phyloP scores from a whole-genome alignment of 176 grass and related monocot genomes.

The Eragrostis curvula region DNA sequence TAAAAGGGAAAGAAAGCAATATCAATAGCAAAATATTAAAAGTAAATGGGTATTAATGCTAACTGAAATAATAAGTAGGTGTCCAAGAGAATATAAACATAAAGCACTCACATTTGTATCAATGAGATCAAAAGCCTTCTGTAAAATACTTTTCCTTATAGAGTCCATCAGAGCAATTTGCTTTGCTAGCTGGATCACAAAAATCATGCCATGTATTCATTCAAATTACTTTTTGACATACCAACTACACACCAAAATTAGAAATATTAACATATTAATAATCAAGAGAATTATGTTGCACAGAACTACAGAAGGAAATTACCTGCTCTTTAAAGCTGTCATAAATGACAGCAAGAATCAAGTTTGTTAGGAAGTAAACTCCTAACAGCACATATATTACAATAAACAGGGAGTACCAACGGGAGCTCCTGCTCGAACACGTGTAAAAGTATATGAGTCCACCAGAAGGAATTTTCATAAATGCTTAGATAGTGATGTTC shows the following conservation, averaged over 20 bases:
- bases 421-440: constrained; percentile 79
- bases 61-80: not conserved
- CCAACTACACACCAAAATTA: constrained; percentile 19
- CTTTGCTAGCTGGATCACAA: constrained; percentile 76
- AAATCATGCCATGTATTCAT: constrained; percentile 32
- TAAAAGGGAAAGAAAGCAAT: constrained; percentile 25
- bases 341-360: constrained; percentile 99
- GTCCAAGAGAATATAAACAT: constrained; percentile 30
- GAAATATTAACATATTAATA: constrained; percentile 25
- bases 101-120: constrained; percentile 72
- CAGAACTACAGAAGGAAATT: constrained; percentile 23
- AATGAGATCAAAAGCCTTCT: constrained; percentile 92
- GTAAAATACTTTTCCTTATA: constrained; percentile 75
- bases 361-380: constrained; percentile 99
- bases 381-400: constrained; percentile 88
- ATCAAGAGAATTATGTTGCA: constrained; percentile 8
- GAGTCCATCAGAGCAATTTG: constrained; percentile 80
- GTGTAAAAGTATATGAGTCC: constrained; percentile 24
- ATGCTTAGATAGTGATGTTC: constrained; percentile 31
- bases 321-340: constrained; percentile 99
- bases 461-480: constrained; percentile 43
- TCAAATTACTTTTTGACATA: constrained; percentile 34
- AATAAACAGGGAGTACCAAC: constrained; percentile 90
- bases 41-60: constrained; percentile 8
- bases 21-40: constrained; percentile 40